phyloP scores from a whole-genome alignment of 306 rosid species.

The Bauhinia variegata region DNA sequence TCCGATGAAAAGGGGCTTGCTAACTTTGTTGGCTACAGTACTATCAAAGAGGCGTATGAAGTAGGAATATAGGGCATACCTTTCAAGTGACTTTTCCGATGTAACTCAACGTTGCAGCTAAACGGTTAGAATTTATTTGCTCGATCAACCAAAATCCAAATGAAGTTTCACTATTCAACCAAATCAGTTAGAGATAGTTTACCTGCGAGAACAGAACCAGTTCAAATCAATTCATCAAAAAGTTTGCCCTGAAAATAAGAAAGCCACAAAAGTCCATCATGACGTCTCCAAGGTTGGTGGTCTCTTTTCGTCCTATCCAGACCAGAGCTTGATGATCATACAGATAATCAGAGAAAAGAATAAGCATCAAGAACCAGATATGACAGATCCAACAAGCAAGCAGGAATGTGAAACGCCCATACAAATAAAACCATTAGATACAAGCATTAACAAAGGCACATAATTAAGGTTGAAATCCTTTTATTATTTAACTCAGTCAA shows the following conservation, averaged over 20 bases:
- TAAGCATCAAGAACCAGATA: no score
- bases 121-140: slow-evolving; percentile 1
- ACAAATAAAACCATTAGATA: background rate
- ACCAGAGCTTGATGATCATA: slow-evolving; percentile 1
- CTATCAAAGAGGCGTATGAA: background rate
- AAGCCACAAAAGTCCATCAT: background rate
- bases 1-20: background rate
- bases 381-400: background rate
- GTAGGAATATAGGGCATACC: background rate
- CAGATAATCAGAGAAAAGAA: background rate
- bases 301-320: background rate
- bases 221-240: background rate
- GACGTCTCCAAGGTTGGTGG: background rate
- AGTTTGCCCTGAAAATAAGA: no score
- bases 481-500: no score
- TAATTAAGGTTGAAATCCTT: background rate
- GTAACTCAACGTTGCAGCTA: background rate
- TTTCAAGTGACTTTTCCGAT: background rate
- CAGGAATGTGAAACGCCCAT: background rate
- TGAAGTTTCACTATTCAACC: background rate
- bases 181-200: background rate
- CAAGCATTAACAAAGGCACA: background rate
- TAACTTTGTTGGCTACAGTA: background rate
- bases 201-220: background rate
- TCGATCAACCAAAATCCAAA: background rate